Percentiles rank a stretch among this genome's conserved stretches.
Conservation (phyloP, 108 stramenopile species). For the Cyclotella atomus region DNA sequence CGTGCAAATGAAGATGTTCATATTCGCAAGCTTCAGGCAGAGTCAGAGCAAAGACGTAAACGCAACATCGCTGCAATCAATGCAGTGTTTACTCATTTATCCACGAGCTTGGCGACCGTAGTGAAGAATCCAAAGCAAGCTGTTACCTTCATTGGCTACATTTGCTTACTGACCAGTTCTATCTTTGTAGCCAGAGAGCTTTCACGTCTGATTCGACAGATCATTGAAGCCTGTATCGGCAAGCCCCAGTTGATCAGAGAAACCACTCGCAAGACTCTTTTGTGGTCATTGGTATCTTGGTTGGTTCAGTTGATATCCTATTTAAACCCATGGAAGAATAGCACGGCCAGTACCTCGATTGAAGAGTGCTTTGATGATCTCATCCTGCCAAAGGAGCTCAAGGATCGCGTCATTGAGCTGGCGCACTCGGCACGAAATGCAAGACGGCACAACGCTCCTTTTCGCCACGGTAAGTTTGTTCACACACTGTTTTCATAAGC, state of each 20-base stretch:
- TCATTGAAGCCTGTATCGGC: conserved; percentile 71
- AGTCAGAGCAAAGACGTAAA: conserved; percentile 67
- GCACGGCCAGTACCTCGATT: conserved; percentile 18
- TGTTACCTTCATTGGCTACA: conserved; percentile 49
- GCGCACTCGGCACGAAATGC: conserved; percentile 75
- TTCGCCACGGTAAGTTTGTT: no score
- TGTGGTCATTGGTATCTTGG: conserved; percentile 33
- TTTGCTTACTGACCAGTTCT: conserved; percentile 38
- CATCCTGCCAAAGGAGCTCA: conserved; percentile 62
- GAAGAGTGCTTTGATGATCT: conserved; percentile 61
- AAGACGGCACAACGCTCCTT: conserved; percentile 69
- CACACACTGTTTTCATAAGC: no score
- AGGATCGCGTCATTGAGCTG: conserved; percentile 65
- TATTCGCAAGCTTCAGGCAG: conserved; percentile 59
- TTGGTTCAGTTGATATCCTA: conserved; percentile 12
- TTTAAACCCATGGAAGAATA: conserved; percentile 18
- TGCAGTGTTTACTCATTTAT: conserved; percentile 38
- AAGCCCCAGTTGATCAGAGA: conserved; percentile 78
- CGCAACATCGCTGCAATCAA: conserved; percentile 71
- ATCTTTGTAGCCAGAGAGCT: conserved; percentile 55
- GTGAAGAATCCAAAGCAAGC: conserved; percentile 49
- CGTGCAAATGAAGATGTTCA: conserved; percentile 80
- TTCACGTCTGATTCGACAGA: conserved; percentile 45
- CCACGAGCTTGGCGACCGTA: conserved; percentile 24
- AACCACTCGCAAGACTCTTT: conserved; percentile 57